Evolutionary conservation across 208 protist species (phyloP), one percentile per base, ranked within the genome.

Genomic region (Trypanosoma lewisi): DNA sequence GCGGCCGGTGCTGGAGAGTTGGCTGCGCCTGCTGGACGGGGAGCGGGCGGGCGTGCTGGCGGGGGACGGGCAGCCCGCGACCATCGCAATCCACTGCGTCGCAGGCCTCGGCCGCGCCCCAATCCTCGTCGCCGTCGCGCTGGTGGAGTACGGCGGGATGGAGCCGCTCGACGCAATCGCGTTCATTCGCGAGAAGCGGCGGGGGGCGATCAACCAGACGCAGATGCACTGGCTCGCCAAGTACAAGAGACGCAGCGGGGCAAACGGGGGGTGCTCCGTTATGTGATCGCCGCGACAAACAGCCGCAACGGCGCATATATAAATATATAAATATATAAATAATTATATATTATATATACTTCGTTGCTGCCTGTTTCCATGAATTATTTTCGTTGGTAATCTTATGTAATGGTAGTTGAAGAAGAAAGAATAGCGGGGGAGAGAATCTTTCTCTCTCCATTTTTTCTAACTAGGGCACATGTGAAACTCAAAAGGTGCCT

Each of bases 1-100:
- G 23, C 57, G 75, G n/a, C 50, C 64, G 31, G 82, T 97, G 8
- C 67, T 97, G 36, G 80, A 83, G 28, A 80, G 75, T 63, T 96
- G 91, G 91, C 77, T 96, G 25, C 51, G 66, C 37, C 71, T 97
- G 25, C 77, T 96, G 7, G 86, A 96, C 54, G 25, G 23, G 25
- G 88, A 94, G 74, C 75, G 80, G 48, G 27, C 39, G 49, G 41
- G 37, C 8, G 9, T 78, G 56, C 66, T 76, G 31, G 17, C 52
- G 23, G 48, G 28, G 12, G 63, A 42, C 42, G 41, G 34, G 31
- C 67, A 53, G 50, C 42, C 79, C 42, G 36, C 64, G 44, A 86
- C 81, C 0, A 85, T 97, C 42, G 92, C 82, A 9, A 90, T 97
- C 55, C 94, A 97, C 67, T 97, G 94, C 67, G 89, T 97, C 4